These are phyloP conservation scores for Aspergillus tanneri DNA, from an alignment of 2,329 filamentous ascomycete species.

Conservation along the genomic window DNA sequence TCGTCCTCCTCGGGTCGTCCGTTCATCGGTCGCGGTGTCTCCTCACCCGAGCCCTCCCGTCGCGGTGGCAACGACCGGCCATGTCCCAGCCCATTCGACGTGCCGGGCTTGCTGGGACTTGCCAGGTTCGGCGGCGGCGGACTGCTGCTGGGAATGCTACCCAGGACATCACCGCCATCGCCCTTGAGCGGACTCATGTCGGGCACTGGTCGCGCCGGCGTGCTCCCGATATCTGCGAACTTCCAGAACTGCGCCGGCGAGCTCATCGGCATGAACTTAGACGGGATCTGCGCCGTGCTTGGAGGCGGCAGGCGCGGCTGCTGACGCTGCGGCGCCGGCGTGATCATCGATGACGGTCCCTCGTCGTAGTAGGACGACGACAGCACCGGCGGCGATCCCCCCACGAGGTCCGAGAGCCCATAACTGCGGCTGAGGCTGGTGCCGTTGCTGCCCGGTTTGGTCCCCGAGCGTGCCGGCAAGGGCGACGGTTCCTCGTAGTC, in stretches of 20 bases:
- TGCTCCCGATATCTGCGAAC: constrained; percentile 48
- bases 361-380: constrained; percentile 52
- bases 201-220: constrained; percentile 42
- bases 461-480: constrained; percentile 37
- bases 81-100: constrained; percentile 31
- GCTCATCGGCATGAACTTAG: constrained; percentile 53
- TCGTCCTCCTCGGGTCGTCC: constrained; percentile 33
- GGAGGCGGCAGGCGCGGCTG: constrained; percentile 50
- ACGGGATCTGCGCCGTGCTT: constrained; percentile 50
- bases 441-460: constrained; percentile 26
- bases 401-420: constrained; percentile 42
- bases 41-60: constrained; percentile 34
- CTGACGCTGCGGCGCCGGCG: constrained; percentile 49
- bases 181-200: constrained; percentile 51
- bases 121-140: constrained; percentile 48
- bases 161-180: constrained; percentile 37
- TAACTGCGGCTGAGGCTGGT: constrained; percentile 36
- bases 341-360: constrained; percentile 48
- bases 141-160: constrained; percentile 48
- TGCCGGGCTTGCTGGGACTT: constrained; percentile 46
- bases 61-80: constrained; percentile 33
- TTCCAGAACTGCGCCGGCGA: constrained; percentile 54
- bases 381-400: constrained; percentile 47
- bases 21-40: constrained; percentile 15
- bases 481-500: constrained; percentile 47